A percentile compares a stretch with the other conserved stretches of the same genome.
Conservation (phyloP, 805 yeast genomes). For the Middelhovenomyces tepae region DNA sequence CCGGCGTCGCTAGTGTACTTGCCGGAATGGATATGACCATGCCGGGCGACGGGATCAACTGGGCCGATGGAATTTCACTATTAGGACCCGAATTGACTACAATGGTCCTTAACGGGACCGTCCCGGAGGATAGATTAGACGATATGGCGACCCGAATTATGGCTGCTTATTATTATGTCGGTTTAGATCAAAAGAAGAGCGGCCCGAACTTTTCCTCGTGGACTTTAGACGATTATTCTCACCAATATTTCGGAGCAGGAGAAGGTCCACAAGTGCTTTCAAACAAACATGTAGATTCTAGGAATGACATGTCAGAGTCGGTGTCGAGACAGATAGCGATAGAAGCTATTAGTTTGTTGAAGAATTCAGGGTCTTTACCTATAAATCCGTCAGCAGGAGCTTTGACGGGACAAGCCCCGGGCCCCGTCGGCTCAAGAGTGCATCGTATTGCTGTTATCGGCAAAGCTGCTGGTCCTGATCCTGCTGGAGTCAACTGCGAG, state of each 20-base stretch:
- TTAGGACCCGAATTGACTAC: slow-evolving; percentile 52
- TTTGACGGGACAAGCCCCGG: slow-evolving; percentile 22
- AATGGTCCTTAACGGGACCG: slow-evolving; percentile 47
- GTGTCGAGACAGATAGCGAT: slow-evolving; percentile 46
- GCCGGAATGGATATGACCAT: slow-evolving; percentile 59
- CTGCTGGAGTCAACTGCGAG: slow-evolving; percentile 41
- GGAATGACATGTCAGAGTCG: slow-evolving; percentile 37
- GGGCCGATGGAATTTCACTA: slow-evolving; percentile 6
- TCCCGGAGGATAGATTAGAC: slow-evolving; percentile 44
- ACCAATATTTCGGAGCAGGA: slow-evolving; percentile 42
- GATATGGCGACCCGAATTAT: slow-evolving; percentile 56
- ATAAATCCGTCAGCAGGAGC: slow-evolving; percentile 34
- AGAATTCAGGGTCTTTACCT: slow-evolving; percentile 48
- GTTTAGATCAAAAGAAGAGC: slow-evolving; percentile 29
- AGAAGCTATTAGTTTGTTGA: slow-evolving; percentile 49
- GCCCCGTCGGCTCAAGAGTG: too few relatives aligned
- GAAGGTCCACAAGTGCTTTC: slow-evolving; percentile 45
- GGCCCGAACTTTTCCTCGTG: slow-evolving; percentile 50
- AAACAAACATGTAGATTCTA: slow-evolving; percentile 48
- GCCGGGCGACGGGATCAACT: slow-evolving; percentile 47
- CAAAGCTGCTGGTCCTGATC: slow-evolving; percentile 42
- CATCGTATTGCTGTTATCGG: slow-evolving; percentile 40
- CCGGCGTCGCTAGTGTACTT: slow-evolving; percentile 45
- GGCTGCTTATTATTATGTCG: slow-evolving; percentile 46
- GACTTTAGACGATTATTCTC: slow-evolving; percentile 49